Conservation (phyloP, 164 flowering plant species). For the Vitis amurensis region DNA sequence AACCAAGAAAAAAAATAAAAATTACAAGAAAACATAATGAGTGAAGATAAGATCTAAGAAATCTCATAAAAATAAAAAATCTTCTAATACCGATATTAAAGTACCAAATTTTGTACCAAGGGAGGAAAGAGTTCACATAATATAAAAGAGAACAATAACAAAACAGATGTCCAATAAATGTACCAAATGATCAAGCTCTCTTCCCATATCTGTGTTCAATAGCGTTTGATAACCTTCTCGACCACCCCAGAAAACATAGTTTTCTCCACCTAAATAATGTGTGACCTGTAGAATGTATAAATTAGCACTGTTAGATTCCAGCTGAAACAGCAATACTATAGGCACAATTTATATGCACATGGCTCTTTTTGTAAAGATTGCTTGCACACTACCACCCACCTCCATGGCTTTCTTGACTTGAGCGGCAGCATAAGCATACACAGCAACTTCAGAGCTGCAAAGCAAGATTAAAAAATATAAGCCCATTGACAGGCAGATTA, state of each 20-base stretch:
- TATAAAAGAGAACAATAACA: background rate
- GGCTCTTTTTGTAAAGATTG: background rate
- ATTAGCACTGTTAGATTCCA: background rate
- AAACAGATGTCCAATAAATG: background rate
- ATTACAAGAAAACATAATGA: background rate
- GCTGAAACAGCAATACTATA: background rate
- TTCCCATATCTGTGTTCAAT: conserved; percentile 93
- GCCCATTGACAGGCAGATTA: background rate
- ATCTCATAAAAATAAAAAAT: background rate
- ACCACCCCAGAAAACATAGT: conserved; percentile 98
- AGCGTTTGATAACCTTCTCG: conserved; percentile 95
- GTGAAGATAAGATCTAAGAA: background rate
- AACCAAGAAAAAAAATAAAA: background rate
- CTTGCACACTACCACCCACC: conserved; percentile 36
- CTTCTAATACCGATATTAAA: no score
- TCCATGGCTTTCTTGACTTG: conserved; percentile 99
- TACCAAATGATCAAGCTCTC: conserved; percentile 95
- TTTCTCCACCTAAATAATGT: conserved; percentile 94
- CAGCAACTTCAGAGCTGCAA: conserved; percentile 81
- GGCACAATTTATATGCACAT: background rate
- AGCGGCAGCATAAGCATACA: conserved; percentile 93
- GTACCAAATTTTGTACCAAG: background rate
- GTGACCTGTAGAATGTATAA: conserved; percentile 59
- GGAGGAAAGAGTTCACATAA: background rate
- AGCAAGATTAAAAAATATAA: background rate